Conservation (phyloP, 805 yeast species). For the Candida lessepsii region DNA sequence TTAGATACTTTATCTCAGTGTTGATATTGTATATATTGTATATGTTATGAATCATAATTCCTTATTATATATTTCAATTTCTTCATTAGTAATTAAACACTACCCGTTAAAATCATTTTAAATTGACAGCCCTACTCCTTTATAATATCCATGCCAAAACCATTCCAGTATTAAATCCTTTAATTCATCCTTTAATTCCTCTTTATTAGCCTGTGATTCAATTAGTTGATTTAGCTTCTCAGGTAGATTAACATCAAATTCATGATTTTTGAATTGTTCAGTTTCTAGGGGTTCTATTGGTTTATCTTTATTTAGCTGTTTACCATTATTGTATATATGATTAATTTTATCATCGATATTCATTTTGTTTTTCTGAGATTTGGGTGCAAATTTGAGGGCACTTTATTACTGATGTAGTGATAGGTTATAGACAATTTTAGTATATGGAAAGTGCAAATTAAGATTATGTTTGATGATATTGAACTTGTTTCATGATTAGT, state of each 20-base stretch:
- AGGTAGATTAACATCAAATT: conserved; percentile 3
- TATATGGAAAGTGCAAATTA: too few species aligned
- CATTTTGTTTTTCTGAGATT: background rate
- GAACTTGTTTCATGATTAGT: too few species aligned
- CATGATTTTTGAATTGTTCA: background rate
- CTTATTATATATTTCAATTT: too few species aligned
- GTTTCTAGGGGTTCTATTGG: background rate
- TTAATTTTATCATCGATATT: background rate
- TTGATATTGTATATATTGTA: background rate
- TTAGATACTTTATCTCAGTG: too few species aligned
- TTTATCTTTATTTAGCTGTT: conserved; percentile 1
- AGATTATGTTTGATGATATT: too few species aligned
- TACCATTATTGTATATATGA: background rate
- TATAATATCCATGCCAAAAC: conserved; percentile 35
- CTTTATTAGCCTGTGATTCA: conserved; percentile 15
- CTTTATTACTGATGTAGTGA: too few species aligned
- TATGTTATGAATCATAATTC: too few species aligned
- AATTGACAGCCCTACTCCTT: conserved; percentile 16
- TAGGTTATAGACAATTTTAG: too few species aligned
- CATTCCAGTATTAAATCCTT: conserved; percentile 25
- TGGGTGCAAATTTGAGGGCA: too few species aligned
- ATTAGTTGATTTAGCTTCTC: conserved; percentile 16
- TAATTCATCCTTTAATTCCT: conserved; percentile 21
- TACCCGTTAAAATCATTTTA: background rate
- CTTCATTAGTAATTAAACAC: background rate